Conservation (phyloP, 1,139 yeast genomes). For the Candida sanyaensis region DNA sequence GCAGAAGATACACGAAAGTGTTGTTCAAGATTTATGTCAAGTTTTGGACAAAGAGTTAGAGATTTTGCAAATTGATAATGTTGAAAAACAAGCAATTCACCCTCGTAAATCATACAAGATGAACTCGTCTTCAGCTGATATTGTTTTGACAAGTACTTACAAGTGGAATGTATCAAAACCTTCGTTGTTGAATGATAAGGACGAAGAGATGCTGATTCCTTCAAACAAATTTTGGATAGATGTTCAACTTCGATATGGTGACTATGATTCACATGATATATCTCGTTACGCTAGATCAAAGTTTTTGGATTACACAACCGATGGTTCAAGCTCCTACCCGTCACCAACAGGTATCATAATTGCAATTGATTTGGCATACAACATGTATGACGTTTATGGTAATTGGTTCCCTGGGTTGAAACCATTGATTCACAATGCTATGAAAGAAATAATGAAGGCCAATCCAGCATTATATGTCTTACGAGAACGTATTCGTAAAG, state of each 20-base stretch:
- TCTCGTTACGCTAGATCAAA: constrained; percentile 93
- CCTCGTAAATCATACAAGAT: constrained; percentile 97
- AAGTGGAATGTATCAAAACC: constrained; percentile 89
- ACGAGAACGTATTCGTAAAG: constrained; percentile 92
- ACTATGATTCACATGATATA: constrained; percentile 95
- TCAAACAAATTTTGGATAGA: constrained; percentile 91
- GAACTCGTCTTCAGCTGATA: constrained; percentile 95
- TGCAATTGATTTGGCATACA: constrained; percentile 92
- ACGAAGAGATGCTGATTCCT: constrained; percentile 53
- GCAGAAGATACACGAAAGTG: constrained; percentile 98
- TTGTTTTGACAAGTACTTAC: constrained; percentile 71
- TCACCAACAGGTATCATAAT: constrained; percentile 91
- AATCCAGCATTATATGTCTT: constrained; percentile 92
- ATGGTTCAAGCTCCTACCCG: constrained; percentile 83
- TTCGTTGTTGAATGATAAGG: constrained; percentile 66
- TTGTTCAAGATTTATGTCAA: constrained; percentile 91
- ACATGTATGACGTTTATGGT: constrained; percentile 95
- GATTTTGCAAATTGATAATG: constrained; percentile 78
- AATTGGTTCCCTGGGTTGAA: constrained; percentile 97
- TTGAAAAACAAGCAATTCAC: constrained; percentile 90
- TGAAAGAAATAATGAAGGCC: constrained; percentile 92
- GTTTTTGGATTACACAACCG: constrained; percentile 89
- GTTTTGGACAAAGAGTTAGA: constrained; percentile 88
- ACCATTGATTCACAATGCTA: constrained; percentile 84
- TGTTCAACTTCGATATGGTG: constrained; percentile 94